Conservation (phyloP, 2,329 filamentous ascomycete species). For the Hypoxylon sp. region DNA sequence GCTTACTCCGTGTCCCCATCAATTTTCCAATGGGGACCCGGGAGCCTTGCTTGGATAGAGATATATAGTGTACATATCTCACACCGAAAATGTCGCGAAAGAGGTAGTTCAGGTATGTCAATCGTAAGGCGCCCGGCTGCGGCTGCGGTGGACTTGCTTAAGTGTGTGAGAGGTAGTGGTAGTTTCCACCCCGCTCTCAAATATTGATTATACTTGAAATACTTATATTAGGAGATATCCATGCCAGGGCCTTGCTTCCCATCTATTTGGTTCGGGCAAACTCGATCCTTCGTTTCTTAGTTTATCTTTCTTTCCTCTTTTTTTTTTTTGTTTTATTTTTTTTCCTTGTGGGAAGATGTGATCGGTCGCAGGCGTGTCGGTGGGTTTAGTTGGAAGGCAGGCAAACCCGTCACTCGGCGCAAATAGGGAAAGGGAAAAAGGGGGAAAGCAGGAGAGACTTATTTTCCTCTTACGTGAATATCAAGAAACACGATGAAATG, state of each 20-base stretch:
- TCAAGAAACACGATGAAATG: background rate
- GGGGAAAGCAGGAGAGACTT: background rate
- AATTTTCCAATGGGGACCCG: conserved; percentile 13
- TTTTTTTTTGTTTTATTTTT: background rate
- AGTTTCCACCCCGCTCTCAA: background rate
- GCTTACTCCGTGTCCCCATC: conserved; percentile 2
- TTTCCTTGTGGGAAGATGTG: background rate
- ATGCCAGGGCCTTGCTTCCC: background rate
- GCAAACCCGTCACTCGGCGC: too few relatives aligned
- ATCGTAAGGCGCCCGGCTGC: background rate
- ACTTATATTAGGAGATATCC: too few relatives aligned
- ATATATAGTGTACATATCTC: background rate
- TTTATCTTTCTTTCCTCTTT: too few relatives aligned
- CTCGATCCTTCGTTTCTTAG: too few relatives aligned
- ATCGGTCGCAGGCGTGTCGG: background rate
- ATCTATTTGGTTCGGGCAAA: background rate
- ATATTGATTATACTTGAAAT: background rate
- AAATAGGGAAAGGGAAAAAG: background rate
- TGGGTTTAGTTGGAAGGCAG: too few relatives aligned
- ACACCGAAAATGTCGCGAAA: background rate
- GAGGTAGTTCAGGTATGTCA: background rate
- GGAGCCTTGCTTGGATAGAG: background rate
- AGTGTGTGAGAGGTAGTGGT: background rate
- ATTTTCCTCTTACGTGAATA: background rate
- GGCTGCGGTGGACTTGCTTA: too few relatives aligned